Evolutionary conservation across 2,329 filamentous ascomycete species (phyloP), one percentile per base, ranked within the genome.

Genomic region (Alternaria longipes): DNA sequence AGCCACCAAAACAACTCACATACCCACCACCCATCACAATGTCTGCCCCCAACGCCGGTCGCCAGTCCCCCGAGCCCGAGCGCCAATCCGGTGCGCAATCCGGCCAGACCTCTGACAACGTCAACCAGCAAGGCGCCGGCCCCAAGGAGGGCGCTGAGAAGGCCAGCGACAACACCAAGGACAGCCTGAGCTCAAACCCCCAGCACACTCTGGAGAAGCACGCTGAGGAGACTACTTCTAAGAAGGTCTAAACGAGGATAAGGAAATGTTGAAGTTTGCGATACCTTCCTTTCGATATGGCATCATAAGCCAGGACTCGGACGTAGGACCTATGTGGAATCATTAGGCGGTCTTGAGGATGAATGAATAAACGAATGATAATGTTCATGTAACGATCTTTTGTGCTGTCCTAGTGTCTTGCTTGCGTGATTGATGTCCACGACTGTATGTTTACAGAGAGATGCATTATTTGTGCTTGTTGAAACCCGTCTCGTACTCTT

Each of bases 31-130:
- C 36, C 28, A 34, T 18, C 41, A 30, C 50, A 30, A 92, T 93
- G 90, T 89, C 91, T 71, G 84, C 86, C 58, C 85, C 82, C 67
- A 81, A 84, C 74, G 80, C 86, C 80, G 91, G 91, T 78, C 89
- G 89, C 75, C 86, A 97, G 81, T 97, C 93, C 32, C 93, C 93
- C 64, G 82, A 89, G 54, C 91, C 91, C 28, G 88, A 91, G 81
- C 76, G 78, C 68, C 91, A 92, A 80, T 81, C 84, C 38, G 89
- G 86, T 61, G 80, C 83, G 56, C 92, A 95, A 81, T 80, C 87
- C 60, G 81, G 86, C 65, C 86, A 86, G 8, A 74, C 85, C 12
- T 84, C 88, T 2, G 86, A 83, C 58, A 84, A 88, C 69, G 85
- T 86, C 49, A 82, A 85, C 70, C 81, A 88, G 65, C 82, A 87